These are phyloP conservation scores for Aegilops bicornis DNA, from an alignment of 176 grass and related monocot species.

Conservation along the genomic window DNA sequence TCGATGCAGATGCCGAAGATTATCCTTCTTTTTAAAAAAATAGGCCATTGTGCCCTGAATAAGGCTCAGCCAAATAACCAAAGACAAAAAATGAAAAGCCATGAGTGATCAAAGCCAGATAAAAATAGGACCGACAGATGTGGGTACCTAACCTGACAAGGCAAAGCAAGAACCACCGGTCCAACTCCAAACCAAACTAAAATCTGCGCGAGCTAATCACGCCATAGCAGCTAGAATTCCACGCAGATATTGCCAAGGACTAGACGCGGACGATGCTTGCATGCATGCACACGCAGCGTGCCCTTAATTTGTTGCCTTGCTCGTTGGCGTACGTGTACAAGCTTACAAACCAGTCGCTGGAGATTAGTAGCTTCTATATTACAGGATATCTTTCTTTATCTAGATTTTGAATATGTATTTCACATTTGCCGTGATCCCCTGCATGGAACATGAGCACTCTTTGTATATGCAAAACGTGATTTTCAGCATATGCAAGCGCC, in stretches of 20 bases:
- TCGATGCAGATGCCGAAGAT: too few species aligned
- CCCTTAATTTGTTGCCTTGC: not conserved
- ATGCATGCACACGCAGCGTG: not conserved
- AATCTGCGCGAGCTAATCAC: not conserved
- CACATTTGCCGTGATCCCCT: not conserved
- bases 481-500: conserved; percentile 16
- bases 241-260: not conserved
- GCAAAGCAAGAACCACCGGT: not conserved
- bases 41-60: not conserved
- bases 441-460: conserved; percentile 1
- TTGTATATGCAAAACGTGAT: not conserved
- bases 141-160: not conserved
- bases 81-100: not conserved
- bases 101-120: not conserved
- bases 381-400: not conserved
- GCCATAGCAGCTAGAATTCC: not conserved
- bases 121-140: not conserved
- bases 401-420: not conserved
- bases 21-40: too few species aligned
- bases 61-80: not conserved
- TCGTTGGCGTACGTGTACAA: not conserved
- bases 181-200: conserved; percentile 10
- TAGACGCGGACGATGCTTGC: not conserved
- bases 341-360: not conserved
- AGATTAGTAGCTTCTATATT: not conserved